Conservation (phyloP, 345 rosid species). For the Zanthoxylum bungeanum region DNA sequence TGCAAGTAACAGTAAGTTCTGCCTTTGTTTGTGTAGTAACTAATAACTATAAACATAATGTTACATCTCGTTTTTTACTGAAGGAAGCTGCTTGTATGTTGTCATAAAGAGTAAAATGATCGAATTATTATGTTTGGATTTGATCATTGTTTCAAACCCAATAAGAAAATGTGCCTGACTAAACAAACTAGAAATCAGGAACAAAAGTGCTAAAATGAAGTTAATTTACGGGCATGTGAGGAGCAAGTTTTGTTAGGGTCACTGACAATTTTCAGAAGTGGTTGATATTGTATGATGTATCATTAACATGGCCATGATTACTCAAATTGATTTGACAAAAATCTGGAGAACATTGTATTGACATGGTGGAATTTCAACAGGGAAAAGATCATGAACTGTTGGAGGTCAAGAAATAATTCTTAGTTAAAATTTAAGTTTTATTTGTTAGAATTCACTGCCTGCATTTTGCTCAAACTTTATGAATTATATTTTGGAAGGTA, state of each 20-base stretch:
- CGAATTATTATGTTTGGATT: background rate
- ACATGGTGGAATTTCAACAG: background rate
- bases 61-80: background rate
- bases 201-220: background rate
- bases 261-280: background rate
- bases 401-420: background rate
- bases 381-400: background rate
- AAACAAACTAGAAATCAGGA: background rate
- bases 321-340: background rate
- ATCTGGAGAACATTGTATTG: background rate
- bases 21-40: constrained; percentile 7
- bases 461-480: background rate
- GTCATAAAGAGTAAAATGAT: background rate
- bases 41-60: background rate
- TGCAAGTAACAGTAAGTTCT: constrained; percentile 52
- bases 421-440: background rate
- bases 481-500: background rate
- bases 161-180: background rate
- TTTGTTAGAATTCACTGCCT: background rate
- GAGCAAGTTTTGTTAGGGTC: background rate
- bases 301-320: background rate
- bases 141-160: background rate
- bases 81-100: constrained; percentile 2
- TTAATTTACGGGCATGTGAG: constrained; percentile 1
- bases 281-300: background rate